These are phyloP conservation scores for Aspergillus funiculosus DNA, from an alignment of 495 filamentous ascomycete genomes.

Conservation along the genomic window DNA sequence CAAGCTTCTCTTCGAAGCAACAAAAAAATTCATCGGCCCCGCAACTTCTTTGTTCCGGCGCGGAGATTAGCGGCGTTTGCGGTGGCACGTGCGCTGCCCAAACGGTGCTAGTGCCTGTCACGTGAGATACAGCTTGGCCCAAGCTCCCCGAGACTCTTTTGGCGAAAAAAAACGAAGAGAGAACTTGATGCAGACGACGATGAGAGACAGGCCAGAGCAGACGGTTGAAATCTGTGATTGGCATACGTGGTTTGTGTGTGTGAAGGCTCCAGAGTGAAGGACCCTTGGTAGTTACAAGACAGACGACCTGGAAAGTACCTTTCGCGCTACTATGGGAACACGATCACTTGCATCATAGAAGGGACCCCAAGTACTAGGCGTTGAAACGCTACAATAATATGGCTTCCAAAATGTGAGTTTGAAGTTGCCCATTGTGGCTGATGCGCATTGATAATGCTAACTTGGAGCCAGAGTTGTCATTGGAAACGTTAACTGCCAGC, in stretches of 20 bases:
- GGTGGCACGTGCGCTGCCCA: slow-evolving; percentile 8
- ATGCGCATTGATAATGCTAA: not conserved
- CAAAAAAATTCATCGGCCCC: slow-evolving; percentile 45
- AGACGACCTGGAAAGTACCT: no score
- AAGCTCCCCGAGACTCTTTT: slow-evolving; percentile 13
- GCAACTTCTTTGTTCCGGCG: slow-evolving; percentile 35
- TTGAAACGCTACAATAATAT: slow-evolving; percentile 15
- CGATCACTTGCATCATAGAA: slow-evolving; percentile 16
- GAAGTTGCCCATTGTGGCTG: not conserved
- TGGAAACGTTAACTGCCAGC: slow-evolving; percentile 69
- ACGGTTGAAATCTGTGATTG: no score
- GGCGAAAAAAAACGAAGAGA: no score
- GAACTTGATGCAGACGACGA: no score
- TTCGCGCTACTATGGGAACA: slow-evolving; percentile 9
- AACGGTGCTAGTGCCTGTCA: slow-evolving; percentile 21
- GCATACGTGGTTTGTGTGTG: no score
- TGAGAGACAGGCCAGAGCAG: no score
- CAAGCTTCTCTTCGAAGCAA: slow-evolving; percentile 27
- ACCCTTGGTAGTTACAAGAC: no score
- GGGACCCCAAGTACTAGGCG: no score
- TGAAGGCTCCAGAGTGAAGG: no score
- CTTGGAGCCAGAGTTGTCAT: slow-evolving; percentile 62
- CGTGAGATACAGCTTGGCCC: slow-evolving; percentile 28
- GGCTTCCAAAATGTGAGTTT: slow-evolving; percentile 64
- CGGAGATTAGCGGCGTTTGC: slow-evolving; percentile 27